phyloP scores from a whole-genome alignment of 495 filamentous ascomycete species.

The Bacidia gigantensis region DNA sequence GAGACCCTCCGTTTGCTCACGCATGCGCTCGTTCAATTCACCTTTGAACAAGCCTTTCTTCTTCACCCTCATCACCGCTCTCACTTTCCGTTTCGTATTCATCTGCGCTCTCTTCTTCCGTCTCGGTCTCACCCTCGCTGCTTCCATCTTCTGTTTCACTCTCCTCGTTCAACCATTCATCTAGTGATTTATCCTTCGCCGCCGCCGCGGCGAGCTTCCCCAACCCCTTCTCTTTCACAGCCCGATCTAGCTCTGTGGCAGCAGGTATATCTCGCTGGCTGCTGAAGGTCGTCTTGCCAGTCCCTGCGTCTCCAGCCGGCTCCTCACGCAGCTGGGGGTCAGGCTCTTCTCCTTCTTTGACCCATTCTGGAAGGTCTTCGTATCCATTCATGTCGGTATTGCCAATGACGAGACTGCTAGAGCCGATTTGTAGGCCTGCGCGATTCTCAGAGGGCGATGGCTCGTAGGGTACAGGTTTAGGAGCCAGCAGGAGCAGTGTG shows the following conservation, averaged over 20 bases:
- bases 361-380: constrained; percentile 69
- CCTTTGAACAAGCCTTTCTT: constrained; percentile 12
- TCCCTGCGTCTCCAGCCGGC: constrained; percentile 15
- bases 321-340: constrained; percentile 54
- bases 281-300: constrained; percentile 17
- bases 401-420: constrained; percentile 70
- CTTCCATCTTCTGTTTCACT: constrained; percentile 33
- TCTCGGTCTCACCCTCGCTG: constrained; percentile 32
- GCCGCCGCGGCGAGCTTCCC: constrained; percentile 20
- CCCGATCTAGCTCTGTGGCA: constrained; percentile 49
- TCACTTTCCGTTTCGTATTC: constrained; percentile 19
- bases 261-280: constrained; percentile 36
- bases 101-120: constrained; percentile 32
- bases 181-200: constrained; percentile 49
- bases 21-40: background rate
- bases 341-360: constrained; percentile 65
- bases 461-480: constrained; percentile 80
- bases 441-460: constrained; percentile 73
- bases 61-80: constrained; percentile 21
- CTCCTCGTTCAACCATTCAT: constrained; percentile 78
- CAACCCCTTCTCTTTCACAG: constrained; percentile 30
- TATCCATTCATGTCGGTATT: constrained; percentile 62
- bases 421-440: constrained; percentile 63
- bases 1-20: background rate
- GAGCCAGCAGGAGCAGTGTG: constrained; percentile 76